Evolutionary conservation across 768 basidiomycete species (phyloP).

Genomic region (Pulveroboletus sp.): DNA sequence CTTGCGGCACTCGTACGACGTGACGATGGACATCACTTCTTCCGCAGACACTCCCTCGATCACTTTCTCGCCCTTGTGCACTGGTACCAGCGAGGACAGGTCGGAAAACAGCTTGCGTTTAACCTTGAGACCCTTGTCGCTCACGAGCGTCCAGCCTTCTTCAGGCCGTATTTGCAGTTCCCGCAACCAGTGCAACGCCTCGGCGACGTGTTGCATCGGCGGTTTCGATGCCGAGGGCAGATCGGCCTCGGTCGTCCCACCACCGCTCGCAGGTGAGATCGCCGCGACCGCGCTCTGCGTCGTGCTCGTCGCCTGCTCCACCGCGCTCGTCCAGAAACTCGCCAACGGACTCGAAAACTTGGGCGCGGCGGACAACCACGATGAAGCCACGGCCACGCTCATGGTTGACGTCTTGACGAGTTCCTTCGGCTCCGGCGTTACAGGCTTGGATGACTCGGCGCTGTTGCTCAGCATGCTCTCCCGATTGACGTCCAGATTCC

Average conservation of each 20-base stretch:
- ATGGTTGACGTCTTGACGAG: no score
- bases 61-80: conserved; percentile 86
- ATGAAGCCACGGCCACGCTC: no score
- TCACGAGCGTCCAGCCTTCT: conserved; percentile 72
- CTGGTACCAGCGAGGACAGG: conserved; percentile 75
- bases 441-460: conserved; percentile 16
- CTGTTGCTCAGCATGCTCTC: conserved; percentile 13
- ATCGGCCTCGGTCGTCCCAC: conserved; percentile 35
- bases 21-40: conserved; percentile 74
- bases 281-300: conserved; percentile 78
- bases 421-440: conserved; percentile 23
- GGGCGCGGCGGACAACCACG: conserved; percentile 60
- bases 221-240: conserved; percentile 52
- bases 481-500: conserved; percentile 15
- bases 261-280: conserved; percentile 52
- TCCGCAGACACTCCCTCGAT: conserved; percentile 93
- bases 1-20: conserved; percentile 65
- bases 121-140: conserved; percentile 72
- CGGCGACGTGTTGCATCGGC: conserved; percentile 79
- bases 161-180: conserved; percentile 58
- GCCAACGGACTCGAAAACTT: conserved; percentile 65
- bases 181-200: conserved; percentile 78
- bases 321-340: conserved; percentile 68
- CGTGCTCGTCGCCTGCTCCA: conserved; percentile 68
- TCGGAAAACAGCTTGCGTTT: conserved; percentile 72